These are phyloP conservation scores for Cryoendolithus antarcticus DNA, from an alignment of 2,329 filamentous ascomycete species.

Conservation along the genomic window DNA sequence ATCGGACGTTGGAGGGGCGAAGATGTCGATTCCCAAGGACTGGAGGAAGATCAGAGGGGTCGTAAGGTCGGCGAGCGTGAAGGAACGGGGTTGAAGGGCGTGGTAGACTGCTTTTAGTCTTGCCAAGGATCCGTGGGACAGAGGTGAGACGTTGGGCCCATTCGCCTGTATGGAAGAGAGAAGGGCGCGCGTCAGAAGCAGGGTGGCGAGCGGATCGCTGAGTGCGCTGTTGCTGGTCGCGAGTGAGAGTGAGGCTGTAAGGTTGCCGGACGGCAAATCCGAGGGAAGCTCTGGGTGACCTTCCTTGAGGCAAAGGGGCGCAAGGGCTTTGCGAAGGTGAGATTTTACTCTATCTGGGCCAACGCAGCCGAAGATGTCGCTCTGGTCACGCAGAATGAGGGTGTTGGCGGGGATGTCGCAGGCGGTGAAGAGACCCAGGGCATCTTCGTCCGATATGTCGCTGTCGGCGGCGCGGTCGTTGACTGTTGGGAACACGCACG, in stretches of 20 bases:
- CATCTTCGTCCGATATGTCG: constrained; percentile 5
- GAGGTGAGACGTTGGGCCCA: constrained; percentile 9
- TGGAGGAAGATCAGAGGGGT: constrained; percentile 60
- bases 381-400: constrained; percentile 13
- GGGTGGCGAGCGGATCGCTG: constrained; percentile 8
- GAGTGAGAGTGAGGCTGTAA: constrained; percentile 4
- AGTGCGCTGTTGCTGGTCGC: constrained; percentile 15
- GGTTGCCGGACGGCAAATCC: constrained; percentile 10
- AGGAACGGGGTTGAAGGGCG: constrained; percentile 27
- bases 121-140: constrained; percentile 16
- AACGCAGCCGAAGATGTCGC: constrained; percentile 15
- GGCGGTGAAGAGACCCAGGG: constrained; percentile 17
- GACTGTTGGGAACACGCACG: constrained; percentile 1
- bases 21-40: constrained; percentile 70
- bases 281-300: constrained; percentile 13
- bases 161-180: constrained; percentile 9
- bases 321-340: constrained; percentile 7
- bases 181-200: constrained; percentile 13
- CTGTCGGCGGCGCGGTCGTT: background rate
- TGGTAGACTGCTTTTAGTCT: constrained; percentile 17
- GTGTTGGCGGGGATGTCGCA: constrained; percentile 10
- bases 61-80: constrained; percentile 61
- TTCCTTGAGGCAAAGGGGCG: constrained; percentile 10
- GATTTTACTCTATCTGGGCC: constrained; percentile 1
- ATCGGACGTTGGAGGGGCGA: constrained; percentile 47